phyloP scores from a whole-genome alignment of 1,284 basidiomycete species.

The Uromyces viciae-fabae region DNA sequence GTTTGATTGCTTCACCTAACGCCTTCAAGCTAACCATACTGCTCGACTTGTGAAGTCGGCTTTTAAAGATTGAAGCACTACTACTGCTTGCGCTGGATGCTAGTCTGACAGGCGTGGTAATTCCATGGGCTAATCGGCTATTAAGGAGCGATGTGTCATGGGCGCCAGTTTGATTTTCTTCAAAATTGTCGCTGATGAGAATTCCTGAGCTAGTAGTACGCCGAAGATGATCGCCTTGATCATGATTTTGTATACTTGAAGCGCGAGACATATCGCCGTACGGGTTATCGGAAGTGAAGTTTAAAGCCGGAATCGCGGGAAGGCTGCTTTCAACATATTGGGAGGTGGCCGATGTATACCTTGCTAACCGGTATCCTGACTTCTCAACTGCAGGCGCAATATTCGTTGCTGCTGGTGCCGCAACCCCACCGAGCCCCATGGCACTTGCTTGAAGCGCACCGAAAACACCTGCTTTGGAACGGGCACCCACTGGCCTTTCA shows the following conservation, averaged over 20 bases:
- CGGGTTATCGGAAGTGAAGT: not conserved
- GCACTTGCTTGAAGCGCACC: constrained; percentile 43
- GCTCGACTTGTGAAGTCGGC: constrained; percentile 5
- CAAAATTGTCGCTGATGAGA: not conserved
- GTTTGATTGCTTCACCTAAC: constrained; percentile 34
- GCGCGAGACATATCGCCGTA: not conserved
- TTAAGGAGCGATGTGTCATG: not conserved
- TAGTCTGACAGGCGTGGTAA: not conserved
- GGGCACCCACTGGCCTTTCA: constrained; percentile 14
- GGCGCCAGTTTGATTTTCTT: not conserved
- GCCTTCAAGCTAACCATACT: constrained; percentile 30
- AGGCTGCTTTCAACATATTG: not conserved
- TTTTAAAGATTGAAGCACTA: constrained; percentile 9
- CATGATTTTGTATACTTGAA: not conserved
- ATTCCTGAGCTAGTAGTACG: not conserved
- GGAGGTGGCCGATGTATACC: not conserved
- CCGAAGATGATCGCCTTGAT: not conserved
- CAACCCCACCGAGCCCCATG: constrained; percentile 37
- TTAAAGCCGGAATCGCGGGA: not conserved
- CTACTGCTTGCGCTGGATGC: constrained; percentile 23
- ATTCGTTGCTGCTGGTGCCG: constrained; percentile 20
- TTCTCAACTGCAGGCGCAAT: constrained; percentile 27
- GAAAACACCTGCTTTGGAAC: constrained; percentile 34
- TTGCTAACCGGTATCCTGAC: constrained; percentile 24
- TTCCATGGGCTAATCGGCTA: not conserved